Base-by-base conservation (phyloP, 257 asterid species). In the Solanum chiquidenum region DNA sequence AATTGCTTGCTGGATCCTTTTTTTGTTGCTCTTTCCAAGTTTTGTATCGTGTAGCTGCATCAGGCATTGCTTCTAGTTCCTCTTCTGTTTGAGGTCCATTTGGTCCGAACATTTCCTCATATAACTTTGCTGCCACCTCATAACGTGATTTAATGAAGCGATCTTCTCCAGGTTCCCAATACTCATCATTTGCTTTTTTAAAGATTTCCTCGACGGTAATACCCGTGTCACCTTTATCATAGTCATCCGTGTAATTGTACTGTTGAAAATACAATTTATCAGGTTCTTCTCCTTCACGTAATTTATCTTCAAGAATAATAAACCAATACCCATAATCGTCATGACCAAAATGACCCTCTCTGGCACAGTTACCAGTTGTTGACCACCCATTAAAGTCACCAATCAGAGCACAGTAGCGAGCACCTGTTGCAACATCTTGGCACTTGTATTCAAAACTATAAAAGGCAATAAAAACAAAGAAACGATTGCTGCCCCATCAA, bases 121-220 rank as follows among this genome's bases (percentile, higher is more conserved):
- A 97, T 88, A 97, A 88, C 93, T 95, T 95, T 66, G 97, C 93
- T 55, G 94, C 98, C 37, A 87, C 91, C 92, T 97, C 99, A 87
- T 89, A 93, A 37, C 98, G 98, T 25, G 93, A 89, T 38, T 95
- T 97, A 35, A 92, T 86, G 89, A 88, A 94, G 80, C 98, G 96
- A 90, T 97, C 99, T 93, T 97, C 99, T 86, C 99, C 99, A 58
- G 99, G 98, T 91, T 97, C 98, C 98, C 98, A 97, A 86, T 97
- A 97, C 91, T 95, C 98, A 60, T 97, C 98, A 90, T 93, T 93
- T 4, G 98, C 93, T 91, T 92, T 95, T 90, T 95, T 80, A 87
- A 97, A 94, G 58, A 94, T 86, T 90, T 97, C 99, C 87, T 95
- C 98, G 5, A 90, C 87, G 21, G 98, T 93, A 83, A 93, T 89